Conservation (phyloP, 2,329 filamentous ascomycete species). For the Fusarium caatingaense region DNA sequence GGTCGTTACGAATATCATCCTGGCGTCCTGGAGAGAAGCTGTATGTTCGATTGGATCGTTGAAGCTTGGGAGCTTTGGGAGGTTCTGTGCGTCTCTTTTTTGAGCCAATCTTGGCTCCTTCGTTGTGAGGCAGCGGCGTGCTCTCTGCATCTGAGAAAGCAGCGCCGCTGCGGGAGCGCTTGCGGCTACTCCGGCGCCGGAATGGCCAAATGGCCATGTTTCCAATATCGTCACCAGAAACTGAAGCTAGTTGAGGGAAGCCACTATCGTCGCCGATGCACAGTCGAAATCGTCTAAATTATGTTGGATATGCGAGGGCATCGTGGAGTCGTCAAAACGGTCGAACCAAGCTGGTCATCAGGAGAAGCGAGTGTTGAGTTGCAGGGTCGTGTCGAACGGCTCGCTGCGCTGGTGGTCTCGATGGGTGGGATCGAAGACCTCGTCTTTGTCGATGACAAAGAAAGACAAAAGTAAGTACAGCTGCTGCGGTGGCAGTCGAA, state of each 20-base stretch:
- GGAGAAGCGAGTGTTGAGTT: constrained; percentile 33
- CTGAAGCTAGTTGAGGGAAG: constrained; percentile 39
- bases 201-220: constrained; percentile 88
- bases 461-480: constrained; percentile 28
- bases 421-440: constrained; percentile 28
- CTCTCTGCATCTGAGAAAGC: constrained; percentile 66
- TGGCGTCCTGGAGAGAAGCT: constrained; percentile 72
- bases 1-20: constrained; percentile 62
- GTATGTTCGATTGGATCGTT: constrained; percentile 63
- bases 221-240: constrained; percentile 37
- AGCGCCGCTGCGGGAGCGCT: constrained; percentile 64
- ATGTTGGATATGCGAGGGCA: constrained; percentile 46
- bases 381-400: constrained; percentile 41
- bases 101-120: constrained; percentile 46
- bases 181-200: constrained; percentile 77
- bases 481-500: constrained; percentile 32
- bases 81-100: constrained; percentile 60
- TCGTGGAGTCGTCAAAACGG: constrained; percentile 44
- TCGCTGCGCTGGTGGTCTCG: constrained; percentile 39
- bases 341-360: constrained; percentile 45
- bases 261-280: constrained; percentile 41
- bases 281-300: constrained; percentile 41
- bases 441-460: constrained; percentile 29
- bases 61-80: constrained; percentile 62
- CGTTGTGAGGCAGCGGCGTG: constrained; percentile 51